Conservation (phyloP, 108 stramenopile species). For the Discostella stelligeroides region DNA sequence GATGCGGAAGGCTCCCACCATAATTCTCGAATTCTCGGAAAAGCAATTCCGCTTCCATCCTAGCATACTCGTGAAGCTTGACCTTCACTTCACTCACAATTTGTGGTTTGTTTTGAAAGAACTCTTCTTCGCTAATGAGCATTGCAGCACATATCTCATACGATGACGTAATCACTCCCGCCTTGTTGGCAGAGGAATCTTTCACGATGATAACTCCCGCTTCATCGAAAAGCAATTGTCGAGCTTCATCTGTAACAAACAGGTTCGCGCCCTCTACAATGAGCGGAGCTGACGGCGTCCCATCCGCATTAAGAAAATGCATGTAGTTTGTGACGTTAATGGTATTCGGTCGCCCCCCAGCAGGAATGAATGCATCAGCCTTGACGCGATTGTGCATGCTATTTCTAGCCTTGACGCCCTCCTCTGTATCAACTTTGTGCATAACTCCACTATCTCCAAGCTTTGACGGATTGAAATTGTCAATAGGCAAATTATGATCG, state of each 20-base stretch:
- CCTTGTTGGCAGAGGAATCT: slow-evolving; percentile 98
- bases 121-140: slow-evolving; percentile 91
- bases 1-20: slow-evolving; percentile 76
- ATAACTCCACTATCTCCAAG: slow-evolving; percentile 74
- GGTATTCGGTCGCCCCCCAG: slow-evolving; percentile 96
- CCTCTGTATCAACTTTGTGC: slow-evolving; percentile 83
- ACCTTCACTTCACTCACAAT: slow-evolving; percentile 94
- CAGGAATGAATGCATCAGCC: slow-evolving; percentile 96
- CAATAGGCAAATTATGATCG: slow-evolving; percentile 71
- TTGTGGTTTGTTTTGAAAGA: slow-evolving; percentile 89
- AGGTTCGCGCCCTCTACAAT: slow-evolving; percentile 98
- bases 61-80: slow-evolving; percentile 82
- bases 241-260: slow-evolving; percentile 92
- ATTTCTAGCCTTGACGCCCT: slow-evolving; percentile 92
- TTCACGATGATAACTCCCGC: slow-evolving; percentile 97
- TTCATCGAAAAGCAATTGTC: slow-evolving; percentile 89
- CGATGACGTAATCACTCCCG: slow-evolving; percentile 96
- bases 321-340: slow-evolving; percentile 91
- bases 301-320: slow-evolving; percentile 81
- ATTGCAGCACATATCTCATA: slow-evolving; percentile 97
- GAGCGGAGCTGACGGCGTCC: slow-evolving; percentile 82
- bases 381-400: slow-evolving; percentile 96
- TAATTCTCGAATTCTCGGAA: slow-evolving; percentile 94
- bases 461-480: slow-evolving; percentile 76
- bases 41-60: slow-evolving; percentile 94